Evolutionary conservation across 2,329 filamentous ascomycete genomes (phyloP).

Genomic region (Nemania diffusa): DNA sequence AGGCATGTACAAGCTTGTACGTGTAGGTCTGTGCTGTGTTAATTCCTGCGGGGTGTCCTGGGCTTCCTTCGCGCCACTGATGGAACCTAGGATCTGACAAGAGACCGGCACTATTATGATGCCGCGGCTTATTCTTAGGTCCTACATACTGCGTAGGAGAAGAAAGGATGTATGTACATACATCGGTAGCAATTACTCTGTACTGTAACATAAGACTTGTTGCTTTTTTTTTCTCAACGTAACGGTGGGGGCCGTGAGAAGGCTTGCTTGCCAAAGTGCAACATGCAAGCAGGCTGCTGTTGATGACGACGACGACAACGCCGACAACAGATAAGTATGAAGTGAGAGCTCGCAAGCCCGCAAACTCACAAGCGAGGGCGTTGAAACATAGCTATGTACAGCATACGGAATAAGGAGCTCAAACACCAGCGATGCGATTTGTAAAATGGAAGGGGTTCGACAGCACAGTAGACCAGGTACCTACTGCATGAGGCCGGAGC

Average conservation of each 20-base stretch:
- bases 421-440: constrained; percentile 20
- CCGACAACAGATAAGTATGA: too few species aligned
- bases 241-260: constrained; percentile 1
- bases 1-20: too few species aligned
- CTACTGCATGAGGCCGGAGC: background rate
- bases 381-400: background rate
- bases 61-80: background rate
- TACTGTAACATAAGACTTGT: too few species aligned
- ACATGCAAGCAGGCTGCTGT: background rate
- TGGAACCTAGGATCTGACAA: background rate
- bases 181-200: too few species aligned
- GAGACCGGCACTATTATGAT: background rate
- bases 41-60: constrained; percentile 15
- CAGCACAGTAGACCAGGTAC: too few species aligned
- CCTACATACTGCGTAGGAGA: too few species aligned
- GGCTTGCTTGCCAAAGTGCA: constrained; percentile 12
- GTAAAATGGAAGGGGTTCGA: constrained; percentile 11
- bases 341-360: too few species aligned
- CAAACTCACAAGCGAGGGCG: background rate
- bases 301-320: background rate
- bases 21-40: background rate
- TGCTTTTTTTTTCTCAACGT: background rate
- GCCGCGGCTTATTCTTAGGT: background rate
- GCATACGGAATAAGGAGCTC: background rate
- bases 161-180: background rate